Evolutionary conservation across 2,329 filamentous ascomycete genomes (phyloP), one percentile per base, ranked within the genome.

Genomic region (Diaporthe caulivora): DNA sequence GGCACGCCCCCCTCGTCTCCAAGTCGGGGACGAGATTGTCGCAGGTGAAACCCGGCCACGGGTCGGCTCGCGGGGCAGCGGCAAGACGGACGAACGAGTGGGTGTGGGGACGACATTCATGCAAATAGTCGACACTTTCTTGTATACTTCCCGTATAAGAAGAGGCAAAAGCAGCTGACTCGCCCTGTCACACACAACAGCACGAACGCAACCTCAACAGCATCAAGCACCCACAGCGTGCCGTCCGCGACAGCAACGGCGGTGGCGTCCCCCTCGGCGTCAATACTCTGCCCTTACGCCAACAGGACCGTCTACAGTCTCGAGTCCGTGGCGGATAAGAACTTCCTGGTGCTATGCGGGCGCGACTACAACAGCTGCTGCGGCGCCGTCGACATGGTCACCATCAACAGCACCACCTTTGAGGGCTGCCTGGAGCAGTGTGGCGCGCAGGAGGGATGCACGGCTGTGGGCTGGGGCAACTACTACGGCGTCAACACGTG

Each of bases 401-500:
- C 77, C 60, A 17, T 75, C 57, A 73, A 75, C 34, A 76, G 78
- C 5, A 76, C 72, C 24, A 79, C 76, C 2, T 75, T 83, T n/a
- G 78, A 78, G 57, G 79, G 78, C 10, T 84, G 83, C 72, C 77
- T 84, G 24, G 77, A 78, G 26, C 65, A 69, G 1, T 84, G 83
- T 67, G 79, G 80, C 8, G 31, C 17, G 3, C 76, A 79, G 62
- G 74, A 77, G 2, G 76, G 72, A 0, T 84, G 83, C 58, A 77
- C 76, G 0, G 83, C 80, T 1, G 82, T 81, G 0, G 81, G 83
- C 17, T 84, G 81, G 81, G 83, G 83, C 1, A 73, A 70, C 4
- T 79, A 78, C 44, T 24, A 80, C 0, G 80, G 79, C 9, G 53
- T 64, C 1, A 44, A 77, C 9, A 76, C 77, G 1, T 84, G 83